Conservation (phyloP, 805 yeast genomes). For the Suhomyces canberraensis region DNA sequence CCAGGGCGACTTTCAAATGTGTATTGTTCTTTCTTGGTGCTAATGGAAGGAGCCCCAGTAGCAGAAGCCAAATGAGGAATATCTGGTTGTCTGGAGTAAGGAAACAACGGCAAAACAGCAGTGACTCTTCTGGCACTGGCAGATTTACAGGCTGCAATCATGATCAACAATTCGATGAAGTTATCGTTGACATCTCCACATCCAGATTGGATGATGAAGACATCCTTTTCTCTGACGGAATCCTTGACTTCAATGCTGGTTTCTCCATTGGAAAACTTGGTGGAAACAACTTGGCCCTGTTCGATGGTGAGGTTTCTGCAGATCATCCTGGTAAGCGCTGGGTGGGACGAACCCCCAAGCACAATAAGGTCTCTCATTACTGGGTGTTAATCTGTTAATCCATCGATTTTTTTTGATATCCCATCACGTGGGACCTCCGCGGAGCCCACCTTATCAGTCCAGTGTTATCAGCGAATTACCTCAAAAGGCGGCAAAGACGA, state of each 20-base stretch:
- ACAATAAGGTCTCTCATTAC: conserved; percentile 88
- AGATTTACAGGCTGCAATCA: conserved; percentile 88
- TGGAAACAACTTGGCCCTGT: conserved; percentile 61
- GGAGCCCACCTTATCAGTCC: no score
- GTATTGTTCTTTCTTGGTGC: conserved; percentile 34
- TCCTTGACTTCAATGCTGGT: conserved; percentile 82
- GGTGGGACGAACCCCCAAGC: conserved; percentile 89
- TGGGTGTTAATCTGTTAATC: no score
- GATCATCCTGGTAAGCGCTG: conserved; percentile 67
- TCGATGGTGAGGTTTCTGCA: conserved; percentile 76
- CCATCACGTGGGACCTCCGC: no score
- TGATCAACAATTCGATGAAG: conserved; percentile 75
- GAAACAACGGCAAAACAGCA: conserved; percentile 89
- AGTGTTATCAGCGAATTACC: no score
- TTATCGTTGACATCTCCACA: conserved; percentile 87
- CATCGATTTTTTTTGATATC: no score
- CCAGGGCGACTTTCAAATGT: conserved; percentile 52
- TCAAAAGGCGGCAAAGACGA: no score
- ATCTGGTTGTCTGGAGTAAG: conserved; percentile 95
- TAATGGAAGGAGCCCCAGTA: conserved; percentile 63
- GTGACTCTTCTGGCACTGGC: conserved; percentile 88
- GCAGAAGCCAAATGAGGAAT: conserved; percentile 66
- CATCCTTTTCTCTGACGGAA: conserved; percentile 95
- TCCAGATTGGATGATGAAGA: conserved; percentile 83
- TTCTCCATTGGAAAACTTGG: conserved; percentile 84